Percentiles rank a stretch among this genome's conserved stretches.
Conservation (phyloP, 768 basidiomycete genomes). For the Auricularia sp. region DNA sequence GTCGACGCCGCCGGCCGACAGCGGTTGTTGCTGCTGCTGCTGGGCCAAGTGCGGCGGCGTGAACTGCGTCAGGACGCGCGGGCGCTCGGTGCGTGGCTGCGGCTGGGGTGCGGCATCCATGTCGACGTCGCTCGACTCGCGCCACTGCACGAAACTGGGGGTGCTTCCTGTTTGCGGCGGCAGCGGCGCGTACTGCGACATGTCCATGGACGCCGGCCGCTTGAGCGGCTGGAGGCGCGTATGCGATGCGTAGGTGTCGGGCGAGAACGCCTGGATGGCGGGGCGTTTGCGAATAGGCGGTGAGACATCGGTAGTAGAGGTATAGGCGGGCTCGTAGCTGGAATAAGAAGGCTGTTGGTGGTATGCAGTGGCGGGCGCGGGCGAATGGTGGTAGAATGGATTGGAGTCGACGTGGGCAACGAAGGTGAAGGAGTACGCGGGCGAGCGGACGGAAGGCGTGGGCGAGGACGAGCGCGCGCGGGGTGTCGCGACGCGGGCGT, state of each 20-base stretch:
- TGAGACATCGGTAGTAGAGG: conserved; percentile 3
- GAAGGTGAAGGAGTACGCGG: conserved; percentile 15
- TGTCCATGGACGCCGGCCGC: conserved; percentile 46
- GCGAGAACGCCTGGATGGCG: conserved; percentile 70
- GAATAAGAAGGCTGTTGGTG: conserved; percentile 2
- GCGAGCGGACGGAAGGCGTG: conserved; percentile 20
- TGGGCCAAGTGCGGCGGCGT: not conserved
- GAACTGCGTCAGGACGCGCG: not conserved
- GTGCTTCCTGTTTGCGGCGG: conserved; percentile 8
- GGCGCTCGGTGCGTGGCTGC: conserved; percentile 9
- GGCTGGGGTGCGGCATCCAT: conserved; percentile 30
- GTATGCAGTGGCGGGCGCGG: conserved; percentile 6
- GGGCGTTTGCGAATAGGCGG: conserved; percentile 54
- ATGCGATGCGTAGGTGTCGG: conserved; percentile 42
- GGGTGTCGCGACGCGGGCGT: conserved; percentile 19
- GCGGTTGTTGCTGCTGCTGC: not conserved
- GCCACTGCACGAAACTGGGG: conserved; percentile 15
- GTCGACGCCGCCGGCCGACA: not conserved
- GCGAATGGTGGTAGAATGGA: not conserved
- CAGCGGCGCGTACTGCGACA: conserved; percentile 28
- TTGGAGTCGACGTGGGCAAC: conserved; percentile 6
- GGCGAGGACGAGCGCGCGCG: conserved; percentile 70
- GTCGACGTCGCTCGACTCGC: conserved; percentile 25
- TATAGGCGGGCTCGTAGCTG: conserved; percentile 1
- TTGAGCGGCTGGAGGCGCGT: conserved; percentile 38